These are phyloP conservation scores for Clonostachys byssicola DNA, from an alignment of 2,329 filamentous ascomycete genomes.

Conservation along the genomic window DNA sequence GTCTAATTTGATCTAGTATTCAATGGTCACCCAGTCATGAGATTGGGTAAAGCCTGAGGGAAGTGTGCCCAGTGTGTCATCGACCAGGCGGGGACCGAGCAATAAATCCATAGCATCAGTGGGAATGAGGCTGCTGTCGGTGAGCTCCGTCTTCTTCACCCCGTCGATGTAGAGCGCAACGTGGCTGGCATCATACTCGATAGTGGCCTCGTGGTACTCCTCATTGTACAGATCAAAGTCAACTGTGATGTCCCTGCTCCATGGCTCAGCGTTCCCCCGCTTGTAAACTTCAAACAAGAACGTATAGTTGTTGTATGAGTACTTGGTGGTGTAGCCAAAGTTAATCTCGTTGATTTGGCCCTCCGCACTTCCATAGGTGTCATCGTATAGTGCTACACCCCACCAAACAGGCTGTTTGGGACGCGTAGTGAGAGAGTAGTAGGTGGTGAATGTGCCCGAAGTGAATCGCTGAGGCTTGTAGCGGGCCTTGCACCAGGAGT, in stretches of 20 bases:
- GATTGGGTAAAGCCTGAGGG: conserved; percentile 7
- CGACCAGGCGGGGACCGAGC: conserved; percentile 7
- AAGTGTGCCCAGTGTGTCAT: conserved; percentile 1
- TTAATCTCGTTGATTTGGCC: conserved; percentile 10
- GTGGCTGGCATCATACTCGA: conserved; percentile 7
- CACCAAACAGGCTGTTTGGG: conserved; percentile 8
- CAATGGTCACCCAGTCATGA: conserved; percentile 10
- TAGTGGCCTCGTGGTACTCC: conserved; percentile 7
- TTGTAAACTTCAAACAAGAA: conserved; percentile 9
- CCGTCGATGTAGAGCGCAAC: conserved; percentile 9
- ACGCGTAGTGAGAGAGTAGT: conserved; percentile 6
- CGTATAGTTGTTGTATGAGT: conserved; percentile 4
- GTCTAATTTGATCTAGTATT: background rate
- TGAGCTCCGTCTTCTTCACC: conserved; percentile 5
- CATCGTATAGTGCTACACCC: conserved; percentile 9
- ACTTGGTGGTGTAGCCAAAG: conserved; percentile 10
- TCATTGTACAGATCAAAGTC: conserved; percentile 5
- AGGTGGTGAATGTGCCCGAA: conserved; percentile 7
- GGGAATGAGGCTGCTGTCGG: conserved; percentile 6
- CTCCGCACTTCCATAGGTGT: background rate
- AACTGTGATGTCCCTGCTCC: conserved; percentile 5
- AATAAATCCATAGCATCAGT: conserved; percentile 9
- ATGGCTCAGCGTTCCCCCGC: background rate
- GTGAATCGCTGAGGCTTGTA: conserved; percentile 9
- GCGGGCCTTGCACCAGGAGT: conserved; percentile 8